Evolutionary conservation across 2,329 filamentous ascomycete genomes (phyloP), one percentile per base, ranked within the genome.

Genomic region (Neofusicoccum sp.): DNA sequence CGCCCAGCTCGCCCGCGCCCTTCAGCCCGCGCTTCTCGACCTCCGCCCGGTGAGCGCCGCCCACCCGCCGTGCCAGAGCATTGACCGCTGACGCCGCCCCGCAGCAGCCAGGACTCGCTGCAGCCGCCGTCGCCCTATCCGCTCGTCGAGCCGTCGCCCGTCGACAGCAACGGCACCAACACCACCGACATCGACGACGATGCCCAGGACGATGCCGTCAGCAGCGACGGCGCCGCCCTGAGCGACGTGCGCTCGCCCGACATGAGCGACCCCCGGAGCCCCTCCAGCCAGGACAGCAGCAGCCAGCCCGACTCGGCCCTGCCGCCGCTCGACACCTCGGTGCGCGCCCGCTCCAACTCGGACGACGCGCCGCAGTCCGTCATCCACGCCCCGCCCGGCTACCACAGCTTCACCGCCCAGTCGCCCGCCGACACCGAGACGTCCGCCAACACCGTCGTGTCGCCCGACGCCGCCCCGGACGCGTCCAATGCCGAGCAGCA

Each of bases 331-430:
- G 75, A 82, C 63, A 84, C 80, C 6, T 67, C 73, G 16, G 63
- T 67, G 47, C 70, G 73, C 56, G 64, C 70, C 30, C 72, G 76
- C 69, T 88, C 72, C 78, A 86, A 71, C 58, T 83, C 83, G 26
- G 87, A 86, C 63, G 91, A 96, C 65, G 91, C 93, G 66, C 88
- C 91, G 26, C 84, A 91, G 58, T 97, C 93, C 1, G 93, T 96
- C 59, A 96, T 97, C 66, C 93, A 96, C 79, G 91, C 90, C 14
- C 92, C 93, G 0, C 83, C 91, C 65, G 90, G 89, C 63, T 97
- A 95, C 74, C 84, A 86, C 60, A 85, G 85, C 67, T 96, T 95
- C 84, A 68, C 67, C 38, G 65, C 61, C 59, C 63, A 63, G 70
- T 64, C 63, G 69, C 49, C 51, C 4, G 43, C 61, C 20, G 58